Evolutionary conservation across 768 basidiomycete species (phyloP), one percentile per base, ranked within the genome.

Genomic region (Tricholoma furcatifolium): DNA sequence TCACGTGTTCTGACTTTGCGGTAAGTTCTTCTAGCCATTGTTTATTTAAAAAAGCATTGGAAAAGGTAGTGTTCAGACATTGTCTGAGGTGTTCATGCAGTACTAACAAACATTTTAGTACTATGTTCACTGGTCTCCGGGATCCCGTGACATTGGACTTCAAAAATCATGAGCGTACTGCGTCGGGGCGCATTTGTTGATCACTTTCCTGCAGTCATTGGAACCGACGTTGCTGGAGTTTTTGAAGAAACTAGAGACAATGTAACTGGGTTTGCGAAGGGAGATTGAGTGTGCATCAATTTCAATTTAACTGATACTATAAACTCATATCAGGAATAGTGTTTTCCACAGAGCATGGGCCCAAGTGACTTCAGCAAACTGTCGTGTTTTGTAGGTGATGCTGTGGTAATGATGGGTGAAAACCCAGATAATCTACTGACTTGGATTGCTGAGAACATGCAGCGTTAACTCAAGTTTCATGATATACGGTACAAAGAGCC

Each of bases 191-290:
- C 68, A 23, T 72, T 74, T 44, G 62, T 75, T 32, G 67, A 74
- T 21, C 51, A 67, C 21, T 82, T 66, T 55, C 82, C 79, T 8
- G 72, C 72, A 4, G 64, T 83, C 1, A 52, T 78, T 0, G 83
- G 83, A 1, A 67, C 62, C 8, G 82, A 84, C 47, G 68, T 71
- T 30, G 76, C 82, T 32, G 83, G 83, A 6, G 71, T 74, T 1
- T 75, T 84, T 5, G 75, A 72, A n/a, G 72, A 69, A 32, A 67
- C 84, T 38, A 83, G 83, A 2, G 74, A 76, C 50, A 78, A 74
- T 1, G 81, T 83, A 2, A 69, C 65, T 12, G 66, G 67, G 30
- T 77, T 82, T 60, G 69, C 73, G 51, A 71, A 70, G 31, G 83
- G 81, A 2, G 81, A 84, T 61, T 68, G 73, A 62, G 79, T 84